Conservation (phyloP, 2,329 filamentous ascomycete species). For the Thermomyces lanuginosus region DNA sequence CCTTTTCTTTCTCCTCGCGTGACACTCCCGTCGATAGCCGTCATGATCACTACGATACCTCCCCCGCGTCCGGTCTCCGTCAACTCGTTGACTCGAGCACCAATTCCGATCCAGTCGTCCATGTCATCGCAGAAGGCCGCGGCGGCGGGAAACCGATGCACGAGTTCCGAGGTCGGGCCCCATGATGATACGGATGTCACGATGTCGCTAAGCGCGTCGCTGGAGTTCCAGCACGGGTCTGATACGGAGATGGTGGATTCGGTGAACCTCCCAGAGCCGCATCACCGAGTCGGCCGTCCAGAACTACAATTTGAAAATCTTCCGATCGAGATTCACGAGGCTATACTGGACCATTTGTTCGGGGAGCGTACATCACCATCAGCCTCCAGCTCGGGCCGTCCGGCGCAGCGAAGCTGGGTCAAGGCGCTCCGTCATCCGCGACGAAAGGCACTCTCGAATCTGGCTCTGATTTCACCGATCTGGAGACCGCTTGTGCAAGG, state of each 20-base stretch:
- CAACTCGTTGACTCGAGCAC: conserved; percentile 15
- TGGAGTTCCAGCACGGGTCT: conserved; percentile 10
- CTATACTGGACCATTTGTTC: conserved; percentile 54
- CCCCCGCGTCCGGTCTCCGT: conserved; percentile 18
- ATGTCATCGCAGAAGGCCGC: conserved; percentile 12
- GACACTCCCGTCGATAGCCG: no score
- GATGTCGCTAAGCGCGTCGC: conserved; percentile 9
- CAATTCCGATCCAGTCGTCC: conserved; percentile 10
- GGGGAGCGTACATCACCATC: conserved; percentile 49
- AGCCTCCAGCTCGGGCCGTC: conserved; percentile 39
- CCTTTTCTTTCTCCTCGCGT: no score
- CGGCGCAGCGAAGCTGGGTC: conserved; percentile 42
- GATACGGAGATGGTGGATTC: conserved; percentile 15
- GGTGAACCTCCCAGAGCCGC: conserved; percentile 7
- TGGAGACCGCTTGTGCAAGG: conserved; percentile 56
- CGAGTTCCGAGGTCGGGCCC: conserved; percentile 12
- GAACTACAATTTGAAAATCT: conserved; percentile 27
- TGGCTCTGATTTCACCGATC: conserved; percentile 42
- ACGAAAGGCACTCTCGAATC: conserved; percentile 48
- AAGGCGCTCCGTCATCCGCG: conserved; percentile 51
- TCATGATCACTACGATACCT: conserved; percentile 18
- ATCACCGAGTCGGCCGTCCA: conserved; percentile 6
- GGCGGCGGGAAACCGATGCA: conserved; percentile 11
- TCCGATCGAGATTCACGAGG: conserved; percentile 55
- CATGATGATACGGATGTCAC: conserved; percentile 11